These are phyloP conservation scores for Cucurbita argyrosperma DNA, from an alignment of 306 rosid species.

Conservation along the genomic window DNA sequence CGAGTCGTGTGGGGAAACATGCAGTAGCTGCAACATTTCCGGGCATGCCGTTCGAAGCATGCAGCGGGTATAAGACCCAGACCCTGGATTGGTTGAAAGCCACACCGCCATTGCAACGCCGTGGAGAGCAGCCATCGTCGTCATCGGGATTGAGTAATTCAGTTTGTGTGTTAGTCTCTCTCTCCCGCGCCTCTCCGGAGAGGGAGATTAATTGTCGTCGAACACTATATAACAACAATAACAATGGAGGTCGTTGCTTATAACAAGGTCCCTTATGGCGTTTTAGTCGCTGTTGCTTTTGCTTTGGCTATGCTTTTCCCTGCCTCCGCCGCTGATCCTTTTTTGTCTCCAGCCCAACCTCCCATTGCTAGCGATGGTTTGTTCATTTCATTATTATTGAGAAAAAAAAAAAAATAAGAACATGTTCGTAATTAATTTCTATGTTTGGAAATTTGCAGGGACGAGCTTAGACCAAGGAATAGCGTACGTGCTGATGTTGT, in stretches of 20 bases:
- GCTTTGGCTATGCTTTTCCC: background rate
- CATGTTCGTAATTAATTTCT: too few relatives aligned
- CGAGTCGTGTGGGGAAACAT: too few relatives aligned
- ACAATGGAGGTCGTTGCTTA: background rate
- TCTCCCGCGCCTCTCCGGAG: background rate
- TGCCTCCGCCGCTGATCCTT: background rate
- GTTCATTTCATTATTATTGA: too few relatives aligned
- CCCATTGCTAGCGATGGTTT: background rate
- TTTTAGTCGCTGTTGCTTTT: background rate
- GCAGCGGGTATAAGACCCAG: background rate
- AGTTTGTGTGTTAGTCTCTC: background rate
- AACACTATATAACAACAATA: too few relatives aligned
- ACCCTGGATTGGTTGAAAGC: background rate
- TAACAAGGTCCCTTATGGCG: background rate
- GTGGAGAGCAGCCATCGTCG: background rate
- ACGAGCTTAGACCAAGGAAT: conserved; percentile 66
- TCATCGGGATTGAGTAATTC: background rate
- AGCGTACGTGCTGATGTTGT: conserved; percentile 62
- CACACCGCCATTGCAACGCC: background rate
- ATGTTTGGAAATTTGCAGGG: conserved; percentile 22
- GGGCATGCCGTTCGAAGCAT: too few relatives aligned
- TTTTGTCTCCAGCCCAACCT: background rate
- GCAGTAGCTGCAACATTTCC: too few relatives aligned
- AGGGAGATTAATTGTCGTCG: background rate
- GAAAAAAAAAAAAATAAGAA: too few relatives aligned